Base-by-base conservation (phyloP, 202 grass and related monocot genomes). In the Brachypodium distachyon region DNA sequence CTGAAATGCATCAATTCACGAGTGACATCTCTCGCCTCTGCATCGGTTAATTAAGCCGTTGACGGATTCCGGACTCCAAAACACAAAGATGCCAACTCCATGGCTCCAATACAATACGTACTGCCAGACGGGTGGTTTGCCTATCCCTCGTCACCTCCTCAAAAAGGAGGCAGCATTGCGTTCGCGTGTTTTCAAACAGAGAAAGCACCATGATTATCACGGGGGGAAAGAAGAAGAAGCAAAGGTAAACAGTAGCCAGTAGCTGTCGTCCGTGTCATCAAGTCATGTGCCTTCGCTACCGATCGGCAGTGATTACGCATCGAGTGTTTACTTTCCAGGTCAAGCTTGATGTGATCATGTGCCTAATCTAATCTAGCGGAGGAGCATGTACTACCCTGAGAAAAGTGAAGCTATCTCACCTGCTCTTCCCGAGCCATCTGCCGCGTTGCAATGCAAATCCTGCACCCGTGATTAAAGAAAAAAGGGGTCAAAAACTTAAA, bases 151-250 rank as follows among this genome's bases (percentile, higher is more conserved):
- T n/a, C n/a, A n/a, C 33, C 33, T 6, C 33, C 33, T 36, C 33
- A 36, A 26, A 4, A 25, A 12, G 25, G 26, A 13, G 54, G 25
- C 7, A 14, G 28, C 14, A 14, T 25, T 28, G n/a, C n/a, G n/a
- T 0, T 59, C 14, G 56, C 28, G 28, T 32, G 58, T 10, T 14
- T 36, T 43, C 12, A 14, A 67, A 28, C 63, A 17, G 63, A 43
- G 62, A 42, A 17, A 66, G 22, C 62, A 66, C 62, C 63, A 67
- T 67, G 39, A 67, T 32, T 32, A 70, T 70, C 66, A 70, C 43
- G 43, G 43, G 41, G 26, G 16, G 6, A n/a, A 70, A 25, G 16
- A n/a, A n/a, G n/a, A n/a, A 28, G 43, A 33, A 16, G 3, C 46
- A 14, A 23, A 19, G 43, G 44, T 48, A 70, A n/a, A 49, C 66